Percentiles rank a stretch among this genome's conserved stretches.
phyloP scores from a whole-genome alignment of 2,329 filamentous ascomycete genomes.

The Pyrenochaeta sp. region DNA sequence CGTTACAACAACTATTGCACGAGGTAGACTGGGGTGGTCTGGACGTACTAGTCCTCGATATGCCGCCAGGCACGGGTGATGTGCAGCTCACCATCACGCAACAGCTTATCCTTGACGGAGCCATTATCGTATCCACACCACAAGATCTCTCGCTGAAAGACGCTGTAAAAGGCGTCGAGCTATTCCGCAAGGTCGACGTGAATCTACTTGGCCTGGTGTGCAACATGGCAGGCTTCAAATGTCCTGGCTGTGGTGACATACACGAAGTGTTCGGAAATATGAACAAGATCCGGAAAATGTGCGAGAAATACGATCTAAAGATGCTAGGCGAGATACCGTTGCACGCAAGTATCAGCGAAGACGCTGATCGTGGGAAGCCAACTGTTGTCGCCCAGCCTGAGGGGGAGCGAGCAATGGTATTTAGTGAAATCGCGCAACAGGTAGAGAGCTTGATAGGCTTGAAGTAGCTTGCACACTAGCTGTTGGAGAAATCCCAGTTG shows the following conservation, averaged over 20 bases:
- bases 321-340: constrained; percentile 89
- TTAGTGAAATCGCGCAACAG: constrained; percentile 72
- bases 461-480: neutral
- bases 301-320: constrained; percentile 75
- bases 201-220: constrained; percentile 81
- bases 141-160: constrained; percentile 93
- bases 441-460: constrained; percentile 43
- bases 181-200: constrained; percentile 87
- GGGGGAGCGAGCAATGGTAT: constrained; percentile 75
- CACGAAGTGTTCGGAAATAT: constrained; percentile 62
- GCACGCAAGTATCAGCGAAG: constrained; percentile 84
- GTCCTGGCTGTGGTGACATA: constrained; percentile 59
- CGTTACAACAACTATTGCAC: constrained; percentile 91
- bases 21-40: constrained; percentile 93
- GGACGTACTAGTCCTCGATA: constrained; percentile 86
- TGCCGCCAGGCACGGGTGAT: constrained; percentile 94
- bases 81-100: constrained; percentile 97
- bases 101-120: constrained; percentile 86
- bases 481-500: too few species aligned
- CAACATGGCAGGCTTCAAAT: constrained; percentile 53
- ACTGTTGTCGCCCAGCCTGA: constrained; percentile 87
- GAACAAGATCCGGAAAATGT: constrained; percentile 80
- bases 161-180: constrained; percentile 87
- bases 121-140: constrained; percentile 89
- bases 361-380: constrained; percentile 86